phyloP scores from a whole-genome alignment of 2,329 filamentous ascomycete species.

The Fusarium praegraminearum region DNA sequence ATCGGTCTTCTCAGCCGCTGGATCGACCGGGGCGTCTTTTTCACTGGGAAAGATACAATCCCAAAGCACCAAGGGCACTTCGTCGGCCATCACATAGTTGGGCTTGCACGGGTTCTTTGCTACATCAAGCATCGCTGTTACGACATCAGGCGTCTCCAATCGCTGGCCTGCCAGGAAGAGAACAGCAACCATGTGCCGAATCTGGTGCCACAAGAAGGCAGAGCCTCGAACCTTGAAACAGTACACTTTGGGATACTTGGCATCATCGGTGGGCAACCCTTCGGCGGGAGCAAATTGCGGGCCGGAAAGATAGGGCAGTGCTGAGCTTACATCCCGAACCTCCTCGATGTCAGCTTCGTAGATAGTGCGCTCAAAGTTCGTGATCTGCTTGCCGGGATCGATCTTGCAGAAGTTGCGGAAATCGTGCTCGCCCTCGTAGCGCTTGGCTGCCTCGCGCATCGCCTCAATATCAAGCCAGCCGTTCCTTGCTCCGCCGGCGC shows the following conservation, averaged over 20 bases:
- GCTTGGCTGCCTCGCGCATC: constrained; percentile 85
- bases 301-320: constrained; percentile 66
- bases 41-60: constrained; percentile 85
- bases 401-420: constrained; percentile 98
- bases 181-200: constrained; percentile 91
- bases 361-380: constrained; percentile 83
- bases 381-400: constrained; percentile 89
- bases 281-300: constrained; percentile 52
- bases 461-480: constrained; percentile 89
- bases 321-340: constrained; percentile 66
- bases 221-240: constrained; percentile 89
- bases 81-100: constrained; percentile 89
- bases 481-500: constrained; percentile 59
- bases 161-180: constrained; percentile 94
- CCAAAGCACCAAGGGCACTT: constrained; percentile 93
- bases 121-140: constrained; percentile 81
- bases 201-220: constrained; percentile 98
- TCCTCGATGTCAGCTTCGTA: constrained; percentile 83
- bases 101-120: constrained; percentile 79
- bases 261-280: constrained; percentile 11
- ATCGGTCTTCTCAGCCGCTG: constrained; percentile 59
- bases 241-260: constrained; percentile 75
- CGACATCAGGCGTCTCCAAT: constrained; percentile 79
- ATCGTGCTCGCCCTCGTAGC: constrained; percentile 87
- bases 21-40: constrained; percentile 51